phyloP scores from a whole-genome alignment of 2,329 filamentous ascomycete genomes.

The Hypoxylon sp. region DNA sequence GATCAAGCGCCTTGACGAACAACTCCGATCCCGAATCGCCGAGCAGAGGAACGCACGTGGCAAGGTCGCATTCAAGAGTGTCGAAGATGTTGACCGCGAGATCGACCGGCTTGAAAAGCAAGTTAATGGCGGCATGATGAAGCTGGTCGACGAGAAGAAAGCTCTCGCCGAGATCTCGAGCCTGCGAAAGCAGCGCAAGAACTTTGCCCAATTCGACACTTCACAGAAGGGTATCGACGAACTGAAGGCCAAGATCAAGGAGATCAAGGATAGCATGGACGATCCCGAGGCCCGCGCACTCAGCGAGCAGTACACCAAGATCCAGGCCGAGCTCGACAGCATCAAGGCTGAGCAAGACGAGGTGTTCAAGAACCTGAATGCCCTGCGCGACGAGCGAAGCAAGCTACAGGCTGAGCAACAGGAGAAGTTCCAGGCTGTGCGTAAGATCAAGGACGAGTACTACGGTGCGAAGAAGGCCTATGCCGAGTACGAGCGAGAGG shows the following conservation, averaged over 20 bases:
- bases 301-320: conserved; percentile 85
- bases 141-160: conserved; percentile 98
- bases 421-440: conserved; percentile 85
- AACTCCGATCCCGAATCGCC: conserved; percentile 84
- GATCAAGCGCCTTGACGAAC: conserved; percentile 91
- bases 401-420: conserved; percentile 89
- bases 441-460: conserved; percentile 91
- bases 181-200: conserved; percentile 91
- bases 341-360: conserved; percentile 95
- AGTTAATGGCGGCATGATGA: conserved; percentile 92
- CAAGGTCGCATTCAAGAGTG: conserved; percentile 87
- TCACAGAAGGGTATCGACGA: conserved; percentile 91
- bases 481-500: conserved; percentile 86
- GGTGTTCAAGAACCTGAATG: conserved; percentile 88
- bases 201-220: conserved; percentile 87
- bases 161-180: conserved; percentile 84
- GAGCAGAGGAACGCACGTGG: conserved; percentile 90
- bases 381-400: conserved; percentile 86
- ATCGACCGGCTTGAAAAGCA: conserved; percentile 86
- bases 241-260: conserved; percentile 87
- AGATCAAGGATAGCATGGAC: conserved; percentile 89
- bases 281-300: conserved; percentile 92
- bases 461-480: conserved; percentile 86
- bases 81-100: conserved; percentile 88
- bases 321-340: conserved; percentile 88